Conservation (phyloP, 2,329 filamentous ascomycete species). For the Tolypocladium ovalisporum region DNA sequence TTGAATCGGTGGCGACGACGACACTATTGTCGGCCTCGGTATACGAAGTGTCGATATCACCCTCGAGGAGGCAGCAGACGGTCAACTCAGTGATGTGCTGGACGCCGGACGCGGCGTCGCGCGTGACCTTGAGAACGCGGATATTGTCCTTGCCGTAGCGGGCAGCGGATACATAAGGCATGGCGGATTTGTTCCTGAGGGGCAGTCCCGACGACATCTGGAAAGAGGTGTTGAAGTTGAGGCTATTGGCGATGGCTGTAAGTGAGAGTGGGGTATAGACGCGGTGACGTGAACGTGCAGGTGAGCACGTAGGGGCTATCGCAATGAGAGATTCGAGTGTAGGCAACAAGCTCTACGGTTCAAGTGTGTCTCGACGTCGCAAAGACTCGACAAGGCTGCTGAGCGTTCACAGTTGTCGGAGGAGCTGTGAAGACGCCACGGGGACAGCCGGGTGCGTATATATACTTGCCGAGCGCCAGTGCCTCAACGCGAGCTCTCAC, state of each 20-base stretch:
- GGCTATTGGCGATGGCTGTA: background rate
- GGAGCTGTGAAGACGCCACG: background rate
- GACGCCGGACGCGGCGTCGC: slow-evolving; percentile 61
- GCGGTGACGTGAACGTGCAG: background rate
- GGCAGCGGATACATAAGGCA: slow-evolving; percentile 50
- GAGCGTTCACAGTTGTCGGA: background rate
- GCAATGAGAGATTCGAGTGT: background rate
- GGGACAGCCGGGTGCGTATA: background rate
- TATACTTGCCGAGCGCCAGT: background rate
- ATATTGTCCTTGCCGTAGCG: slow-evolving; percentile 96
- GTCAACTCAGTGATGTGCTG: slow-evolving; percentile 94
- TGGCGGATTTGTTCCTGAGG: slow-evolving; percentile 14
- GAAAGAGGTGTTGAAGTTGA: slow-evolving; percentile 2
- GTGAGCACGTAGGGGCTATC: background rate
- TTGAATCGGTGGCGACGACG: slow-evolving; percentile 91
- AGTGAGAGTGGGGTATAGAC: background rate
- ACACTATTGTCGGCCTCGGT: slow-evolving; percentile 90
- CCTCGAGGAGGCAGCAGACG: slow-evolving; percentile 84
- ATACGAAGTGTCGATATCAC: slow-evolving; percentile 83
- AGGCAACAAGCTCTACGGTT: background rate
- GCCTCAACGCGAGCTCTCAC: background rate
- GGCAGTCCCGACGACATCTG: background rate
- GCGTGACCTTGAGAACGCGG: slow-evolving; percentile 90
- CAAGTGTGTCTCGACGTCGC: background rate
- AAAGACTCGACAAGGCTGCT: background rate